These are phyloP conservation scores for Kodamaea hsintzibuensis DNA, from an alignment of 805 yeast genomes.

Conservation along the genomic window DNA sequence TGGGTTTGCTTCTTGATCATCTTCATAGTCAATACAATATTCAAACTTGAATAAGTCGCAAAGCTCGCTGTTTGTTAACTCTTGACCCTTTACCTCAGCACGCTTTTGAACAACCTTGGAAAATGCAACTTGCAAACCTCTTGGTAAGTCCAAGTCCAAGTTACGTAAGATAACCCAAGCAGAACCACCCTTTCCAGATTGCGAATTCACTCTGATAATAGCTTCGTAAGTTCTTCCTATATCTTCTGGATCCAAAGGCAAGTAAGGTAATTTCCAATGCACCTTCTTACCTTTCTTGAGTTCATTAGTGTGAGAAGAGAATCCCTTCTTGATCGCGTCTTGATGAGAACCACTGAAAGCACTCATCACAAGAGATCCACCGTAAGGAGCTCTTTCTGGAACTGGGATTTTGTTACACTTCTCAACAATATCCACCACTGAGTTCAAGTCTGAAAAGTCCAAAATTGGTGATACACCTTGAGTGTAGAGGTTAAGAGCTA, in stretches of 20 bases:
- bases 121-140: constrained; percentile 76
- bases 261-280: constrained; percentile 74
- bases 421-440: constrained; percentile 72
- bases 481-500: constrained; percentile 75
- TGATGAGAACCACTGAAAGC: constrained; percentile 88
- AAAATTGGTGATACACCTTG: constrained; percentile 73
- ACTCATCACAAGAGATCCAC: constrained; percentile 79
- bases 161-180: constrained; percentile 81
- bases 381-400: constrained; percentile 78
- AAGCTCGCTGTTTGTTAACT: constrained; percentile 64
- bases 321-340: constrained; percentile 86
- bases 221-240: constrained; percentile 90
- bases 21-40: constrained; percentile 47
- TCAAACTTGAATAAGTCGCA: constrained; percentile 62
- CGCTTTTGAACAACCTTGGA: constrained; percentile 67
- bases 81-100: constrained; percentile 74
- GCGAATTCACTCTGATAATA: constrained; percentile 86
- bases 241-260: constrained; percentile 83
- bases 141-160: constrained; percentile 77
- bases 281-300: constrained; percentile 23
- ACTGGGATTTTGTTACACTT: constrained; percentile 80
- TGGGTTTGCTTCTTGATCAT: constrained; percentile 22
- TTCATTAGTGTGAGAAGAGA: constrained; percentile 47
- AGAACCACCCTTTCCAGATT: constrained; percentile 87
- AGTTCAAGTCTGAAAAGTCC: constrained; percentile 67